phyloP scores from a whole-genome alignment of 305 asterid genomes.

The Caryopteris hybrid region DNA sequence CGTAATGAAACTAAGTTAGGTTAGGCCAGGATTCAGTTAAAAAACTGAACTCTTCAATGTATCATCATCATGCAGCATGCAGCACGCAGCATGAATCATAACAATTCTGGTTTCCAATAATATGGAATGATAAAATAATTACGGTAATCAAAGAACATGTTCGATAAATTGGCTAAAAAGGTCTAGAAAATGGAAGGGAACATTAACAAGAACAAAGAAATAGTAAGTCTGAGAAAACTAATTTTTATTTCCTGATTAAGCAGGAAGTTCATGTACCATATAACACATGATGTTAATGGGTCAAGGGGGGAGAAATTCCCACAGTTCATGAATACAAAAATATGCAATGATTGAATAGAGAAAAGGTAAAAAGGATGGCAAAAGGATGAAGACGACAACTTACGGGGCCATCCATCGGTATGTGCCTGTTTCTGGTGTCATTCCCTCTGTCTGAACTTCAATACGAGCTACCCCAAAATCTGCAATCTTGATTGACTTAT shows the following conservation, averaged over 20 bases:
- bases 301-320: too few relatives aligned
- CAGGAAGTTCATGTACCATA: neutral
- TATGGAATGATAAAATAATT: too few relatives aligned
- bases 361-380: neutral
- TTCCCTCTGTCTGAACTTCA: constrained; percentile 98
- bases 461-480: constrained; percentile 99
- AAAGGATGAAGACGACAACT: constrained; percentile 32
- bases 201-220: too few relatives aligned
- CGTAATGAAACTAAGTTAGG: neutral
- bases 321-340: neutral
- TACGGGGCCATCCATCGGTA: constrained; percentile 99
- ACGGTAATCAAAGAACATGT: too few relatives aligned
- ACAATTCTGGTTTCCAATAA: too few relatives aligned
- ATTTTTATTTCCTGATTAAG: too few relatives aligned
- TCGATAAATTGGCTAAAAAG: too few relatives aligned
- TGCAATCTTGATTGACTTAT: constrained; percentile 89
- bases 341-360: neutral
- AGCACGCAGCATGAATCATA: too few relatives aligned
- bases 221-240: neutral
- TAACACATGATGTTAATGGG: too few relatives aligned
- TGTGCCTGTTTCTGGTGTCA: constrained; percentile 99
- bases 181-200: too few relatives aligned
- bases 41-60: neutral
- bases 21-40: neutral
- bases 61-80: neutral